A percentile compares a stretch with the other conserved stretches of the same genome.
These are phyloP conservation scores for Verruconis gallopava DNA, from an alignment of 2,329 filamentous ascomycete genomes.

Conservation along the genomic window DNA sequence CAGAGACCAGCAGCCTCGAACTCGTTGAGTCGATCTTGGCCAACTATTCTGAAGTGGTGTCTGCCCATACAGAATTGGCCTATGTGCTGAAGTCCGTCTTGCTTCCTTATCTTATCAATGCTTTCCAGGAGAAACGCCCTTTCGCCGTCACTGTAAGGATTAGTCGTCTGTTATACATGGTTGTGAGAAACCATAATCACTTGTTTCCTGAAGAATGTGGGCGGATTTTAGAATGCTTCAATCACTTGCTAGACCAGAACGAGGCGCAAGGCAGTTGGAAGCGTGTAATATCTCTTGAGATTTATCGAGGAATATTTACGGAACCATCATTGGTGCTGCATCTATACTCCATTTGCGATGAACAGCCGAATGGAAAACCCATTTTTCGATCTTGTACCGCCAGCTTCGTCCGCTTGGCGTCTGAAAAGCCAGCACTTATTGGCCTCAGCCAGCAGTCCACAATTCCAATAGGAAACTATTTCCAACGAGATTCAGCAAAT, in stretches of 20 bases:
- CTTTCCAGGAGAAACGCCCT: conserved; percentile 61
- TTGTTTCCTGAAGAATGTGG: conserved; percentile 69
- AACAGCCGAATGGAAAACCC: conserved; percentile 54
- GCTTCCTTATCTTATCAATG: conserved; percentile 70
- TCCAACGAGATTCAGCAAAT: conserved; percentile 7
- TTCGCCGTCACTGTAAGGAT: conserved; percentile 76
- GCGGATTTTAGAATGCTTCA: conserved; percentile 67
- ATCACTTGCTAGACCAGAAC: conserved; percentile 67
- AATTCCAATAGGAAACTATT: conserved; percentile 49
- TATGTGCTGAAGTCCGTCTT: conserved; percentile 64
- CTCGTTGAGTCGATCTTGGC: conserved; percentile 82
- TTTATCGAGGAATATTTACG: conserved; percentile 73
- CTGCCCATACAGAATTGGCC: conserved; percentile 65
- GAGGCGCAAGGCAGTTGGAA: conserved; percentile 73
- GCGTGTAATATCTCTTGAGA: conserved; percentile 77
- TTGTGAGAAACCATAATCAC: conserved; percentile 65
- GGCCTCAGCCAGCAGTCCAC: conserved; percentile 83
- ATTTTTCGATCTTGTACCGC: conserved; percentile 74
- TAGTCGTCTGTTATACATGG: conserved; percentile 67
- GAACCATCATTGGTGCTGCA: conserved; percentile 66
- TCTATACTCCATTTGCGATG: conserved; percentile 72
- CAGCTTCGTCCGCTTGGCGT: conserved; percentile 81
- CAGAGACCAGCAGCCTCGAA: conserved; percentile 76
- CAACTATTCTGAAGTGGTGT: conserved; percentile 72
- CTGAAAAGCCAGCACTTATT: conserved; percentile 80